Percentiles rank a stretch among this genome's conserved stretches.
These are phyloP conservation scores for Solanum microdontum DNA, from an alignment of 257 asterid genomes.

Conservation along the genomic window DNA sequence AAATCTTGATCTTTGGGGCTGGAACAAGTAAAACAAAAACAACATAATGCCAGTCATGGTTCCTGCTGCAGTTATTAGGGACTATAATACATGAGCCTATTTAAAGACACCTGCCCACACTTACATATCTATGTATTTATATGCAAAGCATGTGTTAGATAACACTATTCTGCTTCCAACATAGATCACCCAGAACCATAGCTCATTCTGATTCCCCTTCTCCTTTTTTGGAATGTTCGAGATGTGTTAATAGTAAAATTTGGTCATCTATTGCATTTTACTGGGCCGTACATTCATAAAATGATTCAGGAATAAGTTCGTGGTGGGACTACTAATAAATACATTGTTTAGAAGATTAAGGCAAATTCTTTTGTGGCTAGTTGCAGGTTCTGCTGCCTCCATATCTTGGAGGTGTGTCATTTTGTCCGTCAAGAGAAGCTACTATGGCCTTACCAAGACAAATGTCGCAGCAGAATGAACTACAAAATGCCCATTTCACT, in stretches of 20 bases:
- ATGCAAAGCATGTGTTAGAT: not conserved
- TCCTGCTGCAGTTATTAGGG: not conserved
- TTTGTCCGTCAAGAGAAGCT: conserved; percentile 5
- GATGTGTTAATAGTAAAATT: not conserved
- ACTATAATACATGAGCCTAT: not conserved
- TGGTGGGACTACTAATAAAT: not conserved
- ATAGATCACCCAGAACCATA: not conserved
- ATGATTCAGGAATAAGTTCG: not conserved
- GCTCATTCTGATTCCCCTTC: not conserved
- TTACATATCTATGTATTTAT: not conserved
- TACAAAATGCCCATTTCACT: conserved; percentile 13
- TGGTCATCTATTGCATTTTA: not conserved
- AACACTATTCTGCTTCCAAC: not conserved
- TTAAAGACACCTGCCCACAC: not conserved
- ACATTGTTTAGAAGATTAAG: not conserved
- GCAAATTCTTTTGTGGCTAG: not conserved
- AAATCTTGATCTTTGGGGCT: not conserved
- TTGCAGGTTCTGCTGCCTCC: conserved; percentile 40
- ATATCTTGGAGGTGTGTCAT: conserved; percentile 16
- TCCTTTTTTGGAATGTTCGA: not conserved
- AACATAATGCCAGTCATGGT: not conserved
- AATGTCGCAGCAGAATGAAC: conserved; percentile 9
- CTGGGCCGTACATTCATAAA: not conserved
- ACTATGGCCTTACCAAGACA: conserved; percentile 11
- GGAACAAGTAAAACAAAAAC: not conserved